Evolutionary conservation across 2,329 filamentous ascomycete species (phyloP), one percentile per base, ranked within the genome.

Genomic region (Pyricularia sp.): DNA sequence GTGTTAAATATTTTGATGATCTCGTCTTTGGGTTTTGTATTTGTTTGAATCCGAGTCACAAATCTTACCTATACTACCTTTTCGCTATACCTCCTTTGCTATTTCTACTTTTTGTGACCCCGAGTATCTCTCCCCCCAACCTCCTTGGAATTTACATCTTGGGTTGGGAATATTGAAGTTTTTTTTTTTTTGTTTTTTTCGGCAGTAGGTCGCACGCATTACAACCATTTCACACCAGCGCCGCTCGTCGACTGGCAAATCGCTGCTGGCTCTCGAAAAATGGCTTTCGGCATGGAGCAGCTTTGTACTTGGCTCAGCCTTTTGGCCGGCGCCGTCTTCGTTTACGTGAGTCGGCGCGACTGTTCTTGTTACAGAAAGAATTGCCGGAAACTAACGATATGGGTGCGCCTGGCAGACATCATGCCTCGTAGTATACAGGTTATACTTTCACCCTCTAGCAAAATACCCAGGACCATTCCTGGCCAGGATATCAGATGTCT

Each of bases 381-480:
- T 13, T 13, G 0, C 24, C 2, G 6, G 16, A 60, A 24, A 60
- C 66, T 65, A 61, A 53, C 49, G 10, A 35, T 4, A 53, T 24
- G 7, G 33, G 19, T 24, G 13, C n/a, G 30, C 9, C 35, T 16
- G 60, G n/a, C 61, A 82, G 80, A 70, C 72, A 60, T 66, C 74
- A 64, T 74, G 73, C 55, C 70, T 84, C 33, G 71, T 80, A 63
- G 69, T 84, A 59, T 88, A 88, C 71, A 78, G 84, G 65, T 69
- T 88, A 65, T 85, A 80, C 72, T 83, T 88, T 72, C 86, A 89
- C 70, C 86, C 86, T 3, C 75, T 89, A 10, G 81, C 85, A 22
- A 84, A 82, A 66, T 87, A 88, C 68, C 87, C 86, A 1, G 87
- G 86, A 1, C 87, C 87, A 0, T 75, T 87, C 62, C 71, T 88